phyloP scores from a whole-genome alignment of 2,329 filamentous ascomycete species.

The Mycocentrospora acerina region DNA sequence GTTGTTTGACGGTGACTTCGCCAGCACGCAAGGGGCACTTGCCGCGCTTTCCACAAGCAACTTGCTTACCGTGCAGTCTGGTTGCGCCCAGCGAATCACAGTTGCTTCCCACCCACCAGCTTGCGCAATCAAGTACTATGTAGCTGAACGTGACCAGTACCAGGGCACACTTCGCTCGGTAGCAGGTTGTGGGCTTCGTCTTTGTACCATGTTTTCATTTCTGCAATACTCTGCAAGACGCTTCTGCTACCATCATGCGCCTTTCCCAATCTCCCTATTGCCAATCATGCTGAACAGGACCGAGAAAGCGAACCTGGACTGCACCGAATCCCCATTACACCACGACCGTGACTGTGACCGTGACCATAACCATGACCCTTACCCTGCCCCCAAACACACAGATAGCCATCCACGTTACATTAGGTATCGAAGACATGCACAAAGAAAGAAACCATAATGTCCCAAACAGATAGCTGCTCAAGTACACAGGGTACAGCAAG shows the following conservation, averaged over 20 bases:
- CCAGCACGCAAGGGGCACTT: too few relatives aligned
- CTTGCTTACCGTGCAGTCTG: too few relatives aligned
- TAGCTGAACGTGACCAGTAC: conserved; percentile 10
- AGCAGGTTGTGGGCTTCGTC: too few relatives aligned
- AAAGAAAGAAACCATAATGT: conserved; percentile 24
- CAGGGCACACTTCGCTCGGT: conserved; percentile 9
- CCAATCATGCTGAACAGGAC: conserved; percentile 6
- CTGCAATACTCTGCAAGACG: conserved; percentile 10
- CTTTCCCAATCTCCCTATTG: conserved; percentile 12
- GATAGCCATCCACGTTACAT: conserved; percentile 32
- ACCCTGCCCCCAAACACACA: conserved; percentile 18
- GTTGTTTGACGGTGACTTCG: too few relatives aligned
- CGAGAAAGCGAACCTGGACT: conserved; percentile 5
- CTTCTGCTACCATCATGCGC: conserved; percentile 10
- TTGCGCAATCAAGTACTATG: too few relatives aligned
- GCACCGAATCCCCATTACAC: conserved; percentile 20
- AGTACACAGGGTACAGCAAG: conserved; percentile 30
- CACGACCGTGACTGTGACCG: conserved; percentile 17
- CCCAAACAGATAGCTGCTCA: conserved; percentile 23
- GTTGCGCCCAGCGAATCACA: too few relatives aligned
- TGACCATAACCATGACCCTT: conserved; percentile 18
- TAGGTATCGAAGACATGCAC: conserved; percentile 27
- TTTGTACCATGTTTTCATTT: conserved; percentile 6
- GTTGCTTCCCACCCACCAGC: too few relatives aligned
- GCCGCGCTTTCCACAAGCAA: too few relatives aligned